Conservation (phyloP, 352 stramenopile genomes). For the Globisporangium radiosum region DNA sequence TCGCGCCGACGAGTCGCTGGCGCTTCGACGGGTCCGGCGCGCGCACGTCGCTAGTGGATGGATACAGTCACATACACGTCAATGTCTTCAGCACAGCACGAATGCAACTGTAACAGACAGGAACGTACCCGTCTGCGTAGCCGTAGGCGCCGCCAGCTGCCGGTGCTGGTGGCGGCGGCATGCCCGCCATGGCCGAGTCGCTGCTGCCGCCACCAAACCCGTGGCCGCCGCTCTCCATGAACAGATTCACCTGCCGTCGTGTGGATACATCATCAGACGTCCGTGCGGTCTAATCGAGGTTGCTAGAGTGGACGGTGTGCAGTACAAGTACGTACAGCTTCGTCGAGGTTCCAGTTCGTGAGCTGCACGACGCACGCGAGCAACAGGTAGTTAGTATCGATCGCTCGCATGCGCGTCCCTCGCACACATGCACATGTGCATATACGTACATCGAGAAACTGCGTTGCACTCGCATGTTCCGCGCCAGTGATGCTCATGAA, state of each 20-base stretch:
- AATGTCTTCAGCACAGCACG: neutral
- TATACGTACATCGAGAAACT: conserved; percentile 62
- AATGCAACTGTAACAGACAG: too few relatives aligned
- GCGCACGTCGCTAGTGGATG: conserved; percentile 39
- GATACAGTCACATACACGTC: neutral
- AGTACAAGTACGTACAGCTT: conserved; percentile 39
- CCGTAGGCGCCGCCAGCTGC: conserved; percentile 23
- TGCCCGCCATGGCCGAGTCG: neutral
- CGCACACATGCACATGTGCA: neutral
- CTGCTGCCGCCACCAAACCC: conserved; percentile 14
- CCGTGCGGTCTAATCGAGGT: neutral
- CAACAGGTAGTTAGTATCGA: neutral
- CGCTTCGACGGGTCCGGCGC: conserved; percentile 77
- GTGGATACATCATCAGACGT: too few relatives aligned
- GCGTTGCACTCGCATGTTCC: conserved; percentile 49
- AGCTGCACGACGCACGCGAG: conserved; percentile 22
- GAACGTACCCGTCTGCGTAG: conserved; percentile 30
- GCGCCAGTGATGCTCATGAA: conserved; percentile 86
- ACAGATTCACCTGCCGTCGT: conserved; percentile 50
- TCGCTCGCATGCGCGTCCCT: conserved; percentile 1
- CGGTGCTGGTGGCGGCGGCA: conserved; percentile 25
- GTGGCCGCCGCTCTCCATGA: conserved; percentile 75
- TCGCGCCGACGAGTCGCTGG: conserved; percentile 64
- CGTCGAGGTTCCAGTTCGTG: conserved; percentile 67
- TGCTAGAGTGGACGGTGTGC: neutral